Base-by-base conservation (phyloP, 345 rosid genomes). In the Carallia brachiata region DNA sequence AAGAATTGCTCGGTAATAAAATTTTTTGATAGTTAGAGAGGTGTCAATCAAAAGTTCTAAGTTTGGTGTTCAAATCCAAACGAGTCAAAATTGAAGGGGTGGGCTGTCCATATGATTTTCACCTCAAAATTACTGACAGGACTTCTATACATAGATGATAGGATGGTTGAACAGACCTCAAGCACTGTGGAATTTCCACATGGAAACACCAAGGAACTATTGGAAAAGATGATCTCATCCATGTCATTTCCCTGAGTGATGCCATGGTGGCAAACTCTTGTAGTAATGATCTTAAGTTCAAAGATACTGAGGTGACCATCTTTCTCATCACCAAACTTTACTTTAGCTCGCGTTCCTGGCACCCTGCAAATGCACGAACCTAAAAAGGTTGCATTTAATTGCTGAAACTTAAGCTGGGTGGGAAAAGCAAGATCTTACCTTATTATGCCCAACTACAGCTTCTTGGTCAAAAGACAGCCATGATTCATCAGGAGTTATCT, bases 341-440 rank as follows among this genome's bases (percentile, higher is more conserved):
- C 77, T 79, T 86, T 92, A 19, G 96, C 90, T 65, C 99, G 83
- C 18, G 99, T 95, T 75, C 97, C 97, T 5, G 97, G 97, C 99
- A 95, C 40, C 97, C 99, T 86, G 99, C 91, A 64, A 95, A 84
- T 67, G 97, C 99, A 78, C 97, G 97, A 77, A 94, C 95, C 97
- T 94, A 77, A 62, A 83, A 70, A 64, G 31, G 75, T 69, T 81
- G 84, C 72, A 71, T 68, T 61, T 66, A 81, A 79, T 70, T 72
- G 67, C 73, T 30, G 57, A 36, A 28, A 5, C 40, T 69, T 37
- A 23, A 27, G 36, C 13, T 55, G 57, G 37, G 40, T 63, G 66
- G 65, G 28, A 64, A 65, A 72, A 48, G 62, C 23, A 69, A 48
- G 59, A 52, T 40, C 36, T 63, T 77, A 94, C 97, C 88, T 89